These are phyloP conservation scores for Aureobasidium mangrovei DNA, from an alignment of 2,329 filamentous ascomycete genomes.

Conservation along the genomic window DNA sequence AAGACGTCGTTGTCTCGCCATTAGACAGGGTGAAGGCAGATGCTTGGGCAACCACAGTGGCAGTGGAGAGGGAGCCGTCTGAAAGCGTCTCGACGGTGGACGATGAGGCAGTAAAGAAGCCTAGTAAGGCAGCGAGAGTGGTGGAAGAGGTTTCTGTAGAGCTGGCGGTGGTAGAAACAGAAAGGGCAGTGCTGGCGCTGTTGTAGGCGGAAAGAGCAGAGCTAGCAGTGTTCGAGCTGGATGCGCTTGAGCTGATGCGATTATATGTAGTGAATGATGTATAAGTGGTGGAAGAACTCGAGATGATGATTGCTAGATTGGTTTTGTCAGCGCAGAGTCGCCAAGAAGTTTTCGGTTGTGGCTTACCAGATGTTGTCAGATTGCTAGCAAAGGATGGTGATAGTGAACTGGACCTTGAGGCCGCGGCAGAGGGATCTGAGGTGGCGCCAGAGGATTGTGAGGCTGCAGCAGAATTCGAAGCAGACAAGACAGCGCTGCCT, in stretches of 20 bases:
- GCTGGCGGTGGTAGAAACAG: not conserved
- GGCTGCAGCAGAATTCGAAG: not conserved
- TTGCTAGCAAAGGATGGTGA: conserved; percentile 14
- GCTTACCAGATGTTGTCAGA: conserved; percentile 16
- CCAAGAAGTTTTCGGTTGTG: no score
- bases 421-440: not conserved
- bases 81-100: conserved; percentile 14
- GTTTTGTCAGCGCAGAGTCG: no score
- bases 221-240: no score
- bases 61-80: conserved; percentile 12
- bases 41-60: not conserved
- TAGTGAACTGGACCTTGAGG: not conserved
- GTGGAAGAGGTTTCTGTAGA: not conserved
- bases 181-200: not conserved
- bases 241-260: not conserved
- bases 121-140: conserved; percentile 1
- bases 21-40: conserved; percentile 13
- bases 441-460: not conserved
- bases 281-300: conserved; percentile 11
- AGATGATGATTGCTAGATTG: not conserved
- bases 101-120: conserved; percentile 9
- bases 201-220: conserved; percentile 3
- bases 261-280: conserved; percentile 7
- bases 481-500: not conserved
- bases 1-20: conserved; percentile 12